Evolutionary conservation across 2,329 filamentous ascomycete species (phyloP).

Genomic region (Colletotrichum sp.): DNA sequence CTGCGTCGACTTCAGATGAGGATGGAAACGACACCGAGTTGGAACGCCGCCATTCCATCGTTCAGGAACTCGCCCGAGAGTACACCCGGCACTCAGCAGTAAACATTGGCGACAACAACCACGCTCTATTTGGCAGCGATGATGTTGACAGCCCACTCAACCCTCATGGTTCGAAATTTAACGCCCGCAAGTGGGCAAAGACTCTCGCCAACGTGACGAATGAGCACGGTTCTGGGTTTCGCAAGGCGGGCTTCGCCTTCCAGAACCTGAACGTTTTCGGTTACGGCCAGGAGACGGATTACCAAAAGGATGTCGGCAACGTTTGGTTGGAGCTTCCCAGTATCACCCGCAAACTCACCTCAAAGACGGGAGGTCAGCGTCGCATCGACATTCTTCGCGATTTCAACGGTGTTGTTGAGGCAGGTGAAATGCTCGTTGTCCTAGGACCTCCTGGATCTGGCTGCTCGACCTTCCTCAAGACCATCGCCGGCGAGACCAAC

Average conservation of each 20-base stretch:
- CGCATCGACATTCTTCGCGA: conserved; percentile 54
- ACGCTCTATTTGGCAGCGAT: conserved; percentile 25
- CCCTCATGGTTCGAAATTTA: too few relatives aligned
- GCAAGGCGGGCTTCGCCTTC: conserved; percentile 39
- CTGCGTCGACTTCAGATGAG: neutral
- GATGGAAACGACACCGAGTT: conserved; percentile 19
- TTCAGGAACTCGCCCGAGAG: conserved; percentile 25
- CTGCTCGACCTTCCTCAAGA: conserved; percentile 74
- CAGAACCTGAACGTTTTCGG: conserved; percentile 48
- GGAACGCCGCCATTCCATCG: conserved; percentile 23
- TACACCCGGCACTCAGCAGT: conserved; percentile 23
- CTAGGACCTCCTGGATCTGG: conserved; percentile 59
- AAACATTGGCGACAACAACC: conserved; percentile 25
- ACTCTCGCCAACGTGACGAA: conserved; percentile 27
- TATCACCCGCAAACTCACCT: conserved; percentile 35
- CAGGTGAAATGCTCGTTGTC: conserved; percentile 62
- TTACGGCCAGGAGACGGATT: conserved; percentile 44
- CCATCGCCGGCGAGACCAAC: conserved; percentile 66
- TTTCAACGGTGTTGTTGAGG: conserved; percentile 56
- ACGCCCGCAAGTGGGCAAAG: conserved; percentile 44
- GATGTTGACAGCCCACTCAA: too few relatives aligned
- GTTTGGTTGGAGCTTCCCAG: conserved; percentile 31
- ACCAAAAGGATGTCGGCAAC: conserved; percentile 47
- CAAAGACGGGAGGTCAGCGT: conserved; percentile 26
- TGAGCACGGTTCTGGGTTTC: conserved; percentile 29